Evolutionary conservation across 306 rosid genomes (phyloP), one percentile per base, ranked within the genome.

Genomic region (Inga oerstediana): DNA sequence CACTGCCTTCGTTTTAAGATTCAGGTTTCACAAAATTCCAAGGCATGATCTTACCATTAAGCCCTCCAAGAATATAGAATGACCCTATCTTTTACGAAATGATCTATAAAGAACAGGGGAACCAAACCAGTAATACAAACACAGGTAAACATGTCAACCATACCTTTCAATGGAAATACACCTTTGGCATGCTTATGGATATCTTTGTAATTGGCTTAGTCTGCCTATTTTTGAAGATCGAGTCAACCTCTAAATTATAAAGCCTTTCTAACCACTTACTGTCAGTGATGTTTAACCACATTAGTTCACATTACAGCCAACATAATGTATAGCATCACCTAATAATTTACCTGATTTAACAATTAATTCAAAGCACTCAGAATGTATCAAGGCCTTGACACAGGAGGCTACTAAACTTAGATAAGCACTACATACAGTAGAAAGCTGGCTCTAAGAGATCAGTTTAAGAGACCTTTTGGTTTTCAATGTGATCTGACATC

Each of bases 11-110:
- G 22, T 22, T 41, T 19, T 13, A 64, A 72, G 64, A 74, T 76
- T 35, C 46, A 75, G 7, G 34, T 35, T 52, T 76, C 17, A n/a
- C n/a, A 56, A 62, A 59, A n/a, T 73, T 49, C 69, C 0, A 16
- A 65, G 61, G 16, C 48, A 37, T 45, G 15, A 77, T 44, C 76
- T 46, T 64, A 49, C 74, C 20, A 37, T 20, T 27, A 65, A 27
- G 22, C 13, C 37, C 62, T 66, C 69, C 46, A 24, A 73, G n/a
- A 82, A 80, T 59, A 75, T 61, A 22, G 52, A 74, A 41, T 17
- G 30, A 72, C 34, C 48, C 30, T 12, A 51, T 64, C 70, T 27
- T 64, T 30, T 64, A 64, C 70, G 6, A 14, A 27, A 64, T 12
- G 41, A 27, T 27, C 35, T 27, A 27, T 12, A 27, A 62, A 62